Percentiles rank a stretch among this genome's conserved stretches.
phyloP scores from a whole-genome alignment of 163 green algal species.

The Scenedesmus sp. region DNA sequence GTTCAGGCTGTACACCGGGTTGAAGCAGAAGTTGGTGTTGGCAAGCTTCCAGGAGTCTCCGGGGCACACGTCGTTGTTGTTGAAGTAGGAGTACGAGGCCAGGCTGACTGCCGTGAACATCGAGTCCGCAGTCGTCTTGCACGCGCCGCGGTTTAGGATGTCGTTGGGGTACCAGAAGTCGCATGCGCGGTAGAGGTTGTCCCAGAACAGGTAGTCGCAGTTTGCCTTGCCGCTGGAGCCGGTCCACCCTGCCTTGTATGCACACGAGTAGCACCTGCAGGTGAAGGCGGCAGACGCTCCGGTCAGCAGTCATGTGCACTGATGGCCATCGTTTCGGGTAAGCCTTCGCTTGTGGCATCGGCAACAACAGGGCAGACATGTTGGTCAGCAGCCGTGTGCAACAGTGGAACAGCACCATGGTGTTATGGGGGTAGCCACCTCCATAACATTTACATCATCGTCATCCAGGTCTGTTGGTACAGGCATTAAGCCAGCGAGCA shows the following conservation, averaged over 20 bases:
- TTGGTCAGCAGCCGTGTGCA: too few relatives aligned
- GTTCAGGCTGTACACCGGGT: neutral
- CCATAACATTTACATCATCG: too few relatives aligned
- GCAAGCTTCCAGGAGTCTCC: neutral
- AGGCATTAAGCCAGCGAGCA: too few relatives aligned
- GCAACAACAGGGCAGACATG: too few relatives aligned
- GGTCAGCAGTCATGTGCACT: too few relatives aligned
- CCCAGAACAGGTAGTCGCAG: conserved; percentile 22
- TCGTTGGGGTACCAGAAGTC: neutral
- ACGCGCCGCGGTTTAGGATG: neutral
- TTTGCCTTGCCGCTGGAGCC: neutral
- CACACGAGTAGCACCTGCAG: conserved; percentile 35
- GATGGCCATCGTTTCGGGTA: too few relatives aligned
- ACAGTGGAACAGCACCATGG: too few relatives aligned
- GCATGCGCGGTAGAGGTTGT: conserved; percentile 18
- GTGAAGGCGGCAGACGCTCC: neutral
- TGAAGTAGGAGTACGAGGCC: neutral
- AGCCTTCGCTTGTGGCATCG: too few relatives aligned
- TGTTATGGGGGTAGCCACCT: too few relatives aligned
- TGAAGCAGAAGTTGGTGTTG: conserved; percentile 7
- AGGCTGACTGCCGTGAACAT: neutral
- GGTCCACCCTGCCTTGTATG: neutral
- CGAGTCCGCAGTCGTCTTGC: conserved; percentile 16
- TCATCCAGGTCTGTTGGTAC: too few relatives aligned
- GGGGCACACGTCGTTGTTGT: neutral